These are phyloP conservation scores for Exophiala sideris DNA, from an alignment of 2,329 filamentous ascomycete genomes.

Conservation along the genomic window DNA sequence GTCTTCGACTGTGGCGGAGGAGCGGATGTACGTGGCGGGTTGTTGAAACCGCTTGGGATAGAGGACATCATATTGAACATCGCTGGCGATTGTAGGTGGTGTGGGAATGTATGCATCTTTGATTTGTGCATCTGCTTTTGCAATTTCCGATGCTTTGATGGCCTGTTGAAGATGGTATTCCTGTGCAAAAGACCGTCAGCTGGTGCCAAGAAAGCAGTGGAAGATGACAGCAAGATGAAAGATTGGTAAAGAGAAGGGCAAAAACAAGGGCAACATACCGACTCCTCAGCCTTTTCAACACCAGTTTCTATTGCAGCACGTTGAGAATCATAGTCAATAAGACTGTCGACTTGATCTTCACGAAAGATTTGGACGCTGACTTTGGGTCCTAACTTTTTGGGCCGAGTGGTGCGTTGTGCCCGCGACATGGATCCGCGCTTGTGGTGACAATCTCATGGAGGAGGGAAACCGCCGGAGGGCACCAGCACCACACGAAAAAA, in stretches of 20 bases:
- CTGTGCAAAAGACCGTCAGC: slow-evolving; percentile 45
- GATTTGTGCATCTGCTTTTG: slow-evolving; percentile 57
- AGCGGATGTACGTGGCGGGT: slow-evolving; percentile 91
- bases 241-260: slow-evolving; percentile 17
- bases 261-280: slow-evolving; percentile 62
- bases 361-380: slow-evolving; percentile 81
- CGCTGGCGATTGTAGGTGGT: slow-evolving; percentile 60
- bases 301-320: slow-evolving; percentile 88
- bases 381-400: slow-evolving; percentile 81
- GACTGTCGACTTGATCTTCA: slow-evolving; percentile 85
- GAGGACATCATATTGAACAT: slow-evolving; percentile 80
- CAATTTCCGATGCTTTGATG: slow-evolving; percentile 58
- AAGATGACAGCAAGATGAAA: slow-evolving; percentile 22
- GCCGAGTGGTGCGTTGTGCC: slow-evolving; percentile 41
- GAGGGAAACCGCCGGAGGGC: neutral
- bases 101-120: slow-evolving; percentile 65
- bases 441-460: slow-evolving; percentile 16
- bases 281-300: slow-evolving; percentile 95
- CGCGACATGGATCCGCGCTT: slow-evolving; percentile 22
- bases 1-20: slow-evolving; percentile 97
- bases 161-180: slow-evolving; percentile 95
- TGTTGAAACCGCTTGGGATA: slow-evolving; percentile 78
- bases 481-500: slow-evolving; percentile 4
- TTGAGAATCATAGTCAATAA: slow-evolving; percentile 79
- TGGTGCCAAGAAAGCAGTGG: neutral